phyloP scores from a whole-genome alignment of 2,329 filamentous ascomycete species.

The Nakataea oryzae region DNA sequence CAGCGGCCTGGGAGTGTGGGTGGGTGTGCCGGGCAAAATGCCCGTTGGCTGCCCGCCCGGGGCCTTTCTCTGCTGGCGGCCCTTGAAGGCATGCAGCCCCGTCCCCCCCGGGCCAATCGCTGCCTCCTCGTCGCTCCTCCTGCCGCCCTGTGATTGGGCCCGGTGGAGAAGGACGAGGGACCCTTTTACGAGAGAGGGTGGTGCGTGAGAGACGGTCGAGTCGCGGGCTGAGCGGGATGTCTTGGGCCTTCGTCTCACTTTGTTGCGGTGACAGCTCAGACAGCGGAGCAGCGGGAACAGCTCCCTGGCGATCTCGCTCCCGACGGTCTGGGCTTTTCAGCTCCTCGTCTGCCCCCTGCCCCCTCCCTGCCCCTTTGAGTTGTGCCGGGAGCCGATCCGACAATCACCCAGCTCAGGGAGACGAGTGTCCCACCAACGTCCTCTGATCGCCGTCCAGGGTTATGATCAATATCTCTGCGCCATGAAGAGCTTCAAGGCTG shows the following conservation, averaged over 20 bases:
- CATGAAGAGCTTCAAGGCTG: neutral
- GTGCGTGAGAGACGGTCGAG: neutral
- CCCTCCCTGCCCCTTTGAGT: neutral
- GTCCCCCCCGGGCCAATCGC: neutral
- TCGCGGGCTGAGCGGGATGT: no score
- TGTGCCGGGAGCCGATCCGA: neutral
- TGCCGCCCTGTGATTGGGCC: neutral
- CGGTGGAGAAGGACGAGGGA: neutral
- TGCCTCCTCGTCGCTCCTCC: neutral
- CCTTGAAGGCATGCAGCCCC: neutral
- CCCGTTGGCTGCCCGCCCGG: neutral
- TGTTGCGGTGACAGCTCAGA: neutral
- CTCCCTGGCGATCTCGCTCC: neutral
- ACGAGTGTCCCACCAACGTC: neutral
- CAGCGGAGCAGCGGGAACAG: neutral
- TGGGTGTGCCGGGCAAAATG: neutral
- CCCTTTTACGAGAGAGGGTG: neutral
- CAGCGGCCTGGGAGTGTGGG: neutral
- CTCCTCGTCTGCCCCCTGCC: neutral
- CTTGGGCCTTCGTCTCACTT: neutral
- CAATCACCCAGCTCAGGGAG: neutral
- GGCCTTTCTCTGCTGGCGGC: neutral
- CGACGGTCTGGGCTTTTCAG: neutral
- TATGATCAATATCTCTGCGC: neutral
- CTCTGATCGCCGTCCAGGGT: neutral